These are phyloP conservation scores for Termitomyces sp. DNA, from an alignment of 1,284 basidiomycete genomes.

Conservation along the genomic window DNA sequence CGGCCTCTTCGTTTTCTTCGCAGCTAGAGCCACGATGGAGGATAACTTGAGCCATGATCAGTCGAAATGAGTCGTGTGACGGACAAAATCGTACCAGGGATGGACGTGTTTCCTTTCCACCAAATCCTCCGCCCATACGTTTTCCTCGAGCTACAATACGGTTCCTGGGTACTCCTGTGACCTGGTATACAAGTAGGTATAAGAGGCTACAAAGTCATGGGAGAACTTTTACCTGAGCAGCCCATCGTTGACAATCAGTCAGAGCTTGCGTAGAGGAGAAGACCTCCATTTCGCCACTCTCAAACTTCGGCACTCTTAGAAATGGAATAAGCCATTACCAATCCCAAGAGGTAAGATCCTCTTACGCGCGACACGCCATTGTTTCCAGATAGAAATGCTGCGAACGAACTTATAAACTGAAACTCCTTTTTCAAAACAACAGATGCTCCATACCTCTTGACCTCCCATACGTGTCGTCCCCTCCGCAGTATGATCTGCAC, in stretches of 20 bases:
- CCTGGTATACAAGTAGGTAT: neutral
- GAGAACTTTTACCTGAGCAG: conserved; percentile 8
- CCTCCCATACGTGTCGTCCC: conserved; percentile 13
- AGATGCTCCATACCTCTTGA: conserved; percentile 8
- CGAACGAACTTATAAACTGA: neutral
- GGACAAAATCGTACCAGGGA: conserved; percentile 2
- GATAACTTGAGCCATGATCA: conserved; percentile 5
- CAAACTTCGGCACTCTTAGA: conserved; percentile 12
- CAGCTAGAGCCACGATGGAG: conserved; percentile 13
- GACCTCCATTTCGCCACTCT: conserved; percentile 16
- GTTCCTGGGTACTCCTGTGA: conserved; percentile 15
- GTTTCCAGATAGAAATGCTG: conserved; percentile 17
- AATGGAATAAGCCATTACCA: neutral
- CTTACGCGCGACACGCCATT: conserved; percentile 15
- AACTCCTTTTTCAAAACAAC: no score
- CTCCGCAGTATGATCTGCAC: conserved; percentile 7
- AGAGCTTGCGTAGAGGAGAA: conserved; percentile 14
- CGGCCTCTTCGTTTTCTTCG: conserved; percentile 13
- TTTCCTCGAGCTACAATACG: conserved; percentile 11
- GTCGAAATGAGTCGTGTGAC: neutral
- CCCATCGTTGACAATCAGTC: conserved; percentile 13
- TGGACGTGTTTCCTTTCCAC: conserved; percentile 13
- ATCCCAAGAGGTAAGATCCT: neutral
- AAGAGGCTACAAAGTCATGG: neutral
- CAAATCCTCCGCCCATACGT: conserved; percentile 15